These are phyloP conservation scores for Eucalyptus pauciflora DNA, from an alignment of 345 rosid species.

Conservation along the genomic window DNA sequence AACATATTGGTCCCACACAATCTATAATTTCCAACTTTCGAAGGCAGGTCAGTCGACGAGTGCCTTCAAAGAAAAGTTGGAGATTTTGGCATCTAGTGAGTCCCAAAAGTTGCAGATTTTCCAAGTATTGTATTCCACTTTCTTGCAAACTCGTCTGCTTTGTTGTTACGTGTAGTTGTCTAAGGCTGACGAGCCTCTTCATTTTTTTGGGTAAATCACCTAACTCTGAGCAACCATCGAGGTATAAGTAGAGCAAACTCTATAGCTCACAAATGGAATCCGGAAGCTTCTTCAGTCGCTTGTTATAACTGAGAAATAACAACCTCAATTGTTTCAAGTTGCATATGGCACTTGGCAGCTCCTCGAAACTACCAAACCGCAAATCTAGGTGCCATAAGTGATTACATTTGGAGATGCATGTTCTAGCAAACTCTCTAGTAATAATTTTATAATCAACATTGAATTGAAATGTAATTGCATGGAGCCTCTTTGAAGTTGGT, in stretches of 20 bases:
- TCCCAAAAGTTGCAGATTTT: not conserved
- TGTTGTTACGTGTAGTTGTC: not conserved
- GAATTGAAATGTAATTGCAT: not conserved
- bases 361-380: not conserved
- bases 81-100: not conserved
- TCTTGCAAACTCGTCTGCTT: not conserved
- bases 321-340: not conserved
- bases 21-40: rapidly evolving
- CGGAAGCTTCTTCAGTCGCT: not conserved
- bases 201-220: not conserved
- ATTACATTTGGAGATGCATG: not conserved
- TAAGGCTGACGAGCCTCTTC: not conserved
- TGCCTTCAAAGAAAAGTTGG: not conserved
- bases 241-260: not conserved
- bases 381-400: not conserved
- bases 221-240: not conserved
- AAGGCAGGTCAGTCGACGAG: not conserved
- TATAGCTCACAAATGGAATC: not conserved
- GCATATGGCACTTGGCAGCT: not conserved
- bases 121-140: not conserved
- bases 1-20: not conserved
- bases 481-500: not conserved
- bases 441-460: rapidly evolving
- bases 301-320: rapidly evolving
- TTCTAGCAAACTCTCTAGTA: not conserved